Evolutionary conservation across 192 early-diverging fungal species (phyloP), one percentile per base, ranked within the genome.

Genomic region (Diversispora eburnea): DNA sequence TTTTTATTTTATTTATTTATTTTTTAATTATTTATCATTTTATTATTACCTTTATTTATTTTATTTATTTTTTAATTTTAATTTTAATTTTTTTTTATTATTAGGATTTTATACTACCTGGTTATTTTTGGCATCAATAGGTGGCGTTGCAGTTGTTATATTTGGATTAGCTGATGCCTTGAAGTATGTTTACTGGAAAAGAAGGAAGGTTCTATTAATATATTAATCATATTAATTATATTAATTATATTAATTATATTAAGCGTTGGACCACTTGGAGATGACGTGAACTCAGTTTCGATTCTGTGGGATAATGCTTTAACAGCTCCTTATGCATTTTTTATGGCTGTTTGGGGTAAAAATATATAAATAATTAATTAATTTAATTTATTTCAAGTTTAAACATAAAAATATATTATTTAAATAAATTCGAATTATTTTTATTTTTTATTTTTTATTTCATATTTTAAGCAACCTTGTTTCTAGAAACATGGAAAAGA

Each of bases 401-500:
- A 33, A 33, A 33, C 25, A 2, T 33, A 33, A 33, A 33, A 33
- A 66, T 68, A n/a, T 51, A 10, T 0, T 68, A 22, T 54, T n/a
- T 10, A 33, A 22, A 5, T 20, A 19, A 0, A 10, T 8, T 47
- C 0, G 17, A 15, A 41, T 66, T 48, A 3, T 19, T 78, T 83
- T 20, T 51, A 48, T 48, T n/a, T 7, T 48, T 17, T 5, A 1
- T 3, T 65, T 45, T 57, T 51, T 81, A 54, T 54, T 13, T 45
- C 1, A n/a, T 20, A 20, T 55, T 58, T 42, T 54, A 71, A 33
- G 77, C 82, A 3, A 72, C 84, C 3, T 67, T 84, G 13, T 89
- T 84, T 77, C 70, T 91, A 42, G 84, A 89, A 64, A 85, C 77
- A 64, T 91, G 90, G 90, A 86, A 86, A 63, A 80, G 89, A 20